Percentiles rank a stretch among this genome's conserved stretches.
Conservation (phyloP, 768 basidiomycete species). For the Rhizopogon vinicolor region DNA sequence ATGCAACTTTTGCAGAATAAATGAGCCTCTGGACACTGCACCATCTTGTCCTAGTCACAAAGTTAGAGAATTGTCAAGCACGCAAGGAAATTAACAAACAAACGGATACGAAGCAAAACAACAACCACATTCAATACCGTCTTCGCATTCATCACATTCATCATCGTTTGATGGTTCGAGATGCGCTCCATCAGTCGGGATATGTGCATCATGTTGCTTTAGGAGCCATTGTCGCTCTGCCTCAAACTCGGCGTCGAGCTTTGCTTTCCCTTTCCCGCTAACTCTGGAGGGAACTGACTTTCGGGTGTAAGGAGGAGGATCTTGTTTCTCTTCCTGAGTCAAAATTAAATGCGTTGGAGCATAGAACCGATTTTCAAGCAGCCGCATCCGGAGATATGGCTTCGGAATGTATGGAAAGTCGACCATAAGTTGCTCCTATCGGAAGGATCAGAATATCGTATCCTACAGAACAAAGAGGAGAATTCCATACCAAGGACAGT, state of each 20-base stretch:
- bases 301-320: constrained; percentile 31
- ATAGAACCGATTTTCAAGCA: constrained; percentile 44
- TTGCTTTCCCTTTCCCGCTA: constrained; percentile 38
- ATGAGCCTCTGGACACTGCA: constrained; percentile 87
- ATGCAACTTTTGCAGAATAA: constrained; percentile 80
- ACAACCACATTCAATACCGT: constrained; percentile 82
- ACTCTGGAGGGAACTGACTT: constrained; percentile 30
- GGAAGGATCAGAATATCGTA: not conserved
- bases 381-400: constrained; percentile 43
- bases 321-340: constrained; percentile 25
- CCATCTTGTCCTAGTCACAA: constrained; percentile 62
- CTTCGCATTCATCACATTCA: constrained; percentile 44
- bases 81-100: constrained; percentile 31
- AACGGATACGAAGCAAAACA: constrained; percentile 74
- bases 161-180: constrained; percentile 33
- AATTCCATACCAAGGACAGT: constrained; percentile 43
- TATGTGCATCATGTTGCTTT: constrained; percentile 2
- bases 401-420: constrained; percentile 60
- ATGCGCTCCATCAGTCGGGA: constrained; percentile 20
- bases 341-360: constrained; percentile 62
- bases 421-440: constrained; percentile 45
- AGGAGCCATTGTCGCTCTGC: constrained; percentile 45
- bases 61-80: not conserved
- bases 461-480: not conserved
- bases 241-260: constrained; percentile 41